phyloP scores from a whole-genome alignment of 2,329 filamentous ascomycete species.

The Cercospora janseana region DNA sequence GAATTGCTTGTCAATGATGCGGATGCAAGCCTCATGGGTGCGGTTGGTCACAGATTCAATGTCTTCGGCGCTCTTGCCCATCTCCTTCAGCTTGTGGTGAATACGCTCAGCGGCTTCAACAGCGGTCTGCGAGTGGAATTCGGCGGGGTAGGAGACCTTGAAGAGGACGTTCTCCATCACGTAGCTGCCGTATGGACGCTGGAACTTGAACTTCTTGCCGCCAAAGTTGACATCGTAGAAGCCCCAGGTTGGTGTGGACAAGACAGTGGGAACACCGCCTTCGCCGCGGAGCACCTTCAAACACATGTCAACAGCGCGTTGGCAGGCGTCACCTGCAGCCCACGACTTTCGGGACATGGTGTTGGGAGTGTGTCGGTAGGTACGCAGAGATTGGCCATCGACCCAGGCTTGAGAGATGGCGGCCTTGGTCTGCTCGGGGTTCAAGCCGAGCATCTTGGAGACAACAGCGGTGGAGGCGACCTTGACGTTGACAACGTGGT shows the following conservation, averaged over 20 bases:
- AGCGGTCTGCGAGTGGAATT: constrained; percentile 98
- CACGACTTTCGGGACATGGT: constrained; percentile 99
- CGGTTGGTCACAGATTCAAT: constrained; percentile 92
- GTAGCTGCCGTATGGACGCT: constrained; percentile 93
- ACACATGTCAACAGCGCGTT: constrained; percentile 94
- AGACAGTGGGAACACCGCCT: constrained; percentile 83
- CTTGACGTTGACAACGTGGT: constrained; percentile 98
- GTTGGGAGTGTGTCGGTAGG: constrained; percentile 96
- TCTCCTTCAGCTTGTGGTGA: constrained; percentile 73
- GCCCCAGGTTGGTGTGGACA: constrained; percentile 90
- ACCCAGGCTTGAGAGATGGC: constrained; percentile 97
- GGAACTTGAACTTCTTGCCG: constrained; percentile 93
- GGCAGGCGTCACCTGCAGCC: constrained; percentile 97
- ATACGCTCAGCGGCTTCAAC: constrained; percentile 92
- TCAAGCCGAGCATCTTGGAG: constrained; percentile 89
- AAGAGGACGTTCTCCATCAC: constrained; percentile 99
- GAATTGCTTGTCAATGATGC: constrained; percentile 99
- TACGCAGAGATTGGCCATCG: constrained; percentile 91
- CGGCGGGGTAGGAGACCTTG: constrained; percentile 98
- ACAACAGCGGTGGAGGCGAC: constrained; percentile 92
- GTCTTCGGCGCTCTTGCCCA: constrained; percentile 89
- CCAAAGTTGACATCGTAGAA: constrained; percentile 99
- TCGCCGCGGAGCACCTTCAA: constrained; percentile 97
- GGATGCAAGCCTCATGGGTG: constrained; percentile 96
- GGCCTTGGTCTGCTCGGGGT: constrained; percentile 86